Evolutionary conservation across 495 filamentous ascomycete species (phyloP).

Genomic region (Aspergillus nanangensis): DNA sequence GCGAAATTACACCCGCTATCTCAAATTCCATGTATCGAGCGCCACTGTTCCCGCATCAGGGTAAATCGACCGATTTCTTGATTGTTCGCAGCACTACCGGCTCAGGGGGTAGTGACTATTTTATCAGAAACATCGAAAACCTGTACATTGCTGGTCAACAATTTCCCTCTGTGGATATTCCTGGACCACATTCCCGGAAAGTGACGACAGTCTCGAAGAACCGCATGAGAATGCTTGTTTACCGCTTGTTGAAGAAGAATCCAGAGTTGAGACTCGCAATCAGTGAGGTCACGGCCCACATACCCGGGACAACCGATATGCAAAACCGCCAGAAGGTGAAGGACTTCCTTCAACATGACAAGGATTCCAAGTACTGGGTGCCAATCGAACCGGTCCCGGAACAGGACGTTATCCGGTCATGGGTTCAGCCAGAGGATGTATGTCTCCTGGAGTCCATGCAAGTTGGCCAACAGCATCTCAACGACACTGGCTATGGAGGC

Average conservation of each 20-base stretch:
- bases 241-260: slow-evolving; percentile 74
- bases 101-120: slow-evolving; percentile 67
- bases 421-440: slow-evolving; percentile 93
- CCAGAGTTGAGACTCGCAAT: slow-evolving; percentile 64
- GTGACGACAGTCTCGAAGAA: slow-evolving; percentile 94
- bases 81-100: slow-evolving; percentile 75
- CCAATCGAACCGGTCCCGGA: slow-evolving; percentile 75
- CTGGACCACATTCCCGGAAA: slow-evolving; percentile 86
- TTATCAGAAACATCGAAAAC: slow-evolving; percentile 81
- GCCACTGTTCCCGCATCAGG: slow-evolving; percentile 82
- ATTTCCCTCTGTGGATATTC: slow-evolving; percentile 86
- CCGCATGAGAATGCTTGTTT: slow-evolving; percentile 91
- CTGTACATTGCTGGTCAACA: slow-evolving; percentile 86
- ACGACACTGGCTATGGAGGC: slow-evolving; percentile 73
- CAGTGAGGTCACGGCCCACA: slow-evolving; percentile 78
- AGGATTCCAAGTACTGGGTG: slow-evolving; percentile 78
- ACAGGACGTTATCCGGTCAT: slow-evolving; percentile 67
- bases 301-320: slow-evolving; percentile 85
- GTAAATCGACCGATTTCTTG: slow-evolving; percentile 81
- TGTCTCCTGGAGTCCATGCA: slow-evolving; percentile 96
- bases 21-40: slow-evolving; percentile 95
- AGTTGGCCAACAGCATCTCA: slow-evolving; percentile 77
- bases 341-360: slow-evolving; percentile 87
- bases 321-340: slow-evolving; percentile 95
- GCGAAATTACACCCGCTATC: slow-evolving; percentile 80